A percentile compares a stretch with the other conserved stretches of the same genome.
Conservation (phyloP, 352 stramenopile species). For the Phytophthora sansomeana region DNA sequence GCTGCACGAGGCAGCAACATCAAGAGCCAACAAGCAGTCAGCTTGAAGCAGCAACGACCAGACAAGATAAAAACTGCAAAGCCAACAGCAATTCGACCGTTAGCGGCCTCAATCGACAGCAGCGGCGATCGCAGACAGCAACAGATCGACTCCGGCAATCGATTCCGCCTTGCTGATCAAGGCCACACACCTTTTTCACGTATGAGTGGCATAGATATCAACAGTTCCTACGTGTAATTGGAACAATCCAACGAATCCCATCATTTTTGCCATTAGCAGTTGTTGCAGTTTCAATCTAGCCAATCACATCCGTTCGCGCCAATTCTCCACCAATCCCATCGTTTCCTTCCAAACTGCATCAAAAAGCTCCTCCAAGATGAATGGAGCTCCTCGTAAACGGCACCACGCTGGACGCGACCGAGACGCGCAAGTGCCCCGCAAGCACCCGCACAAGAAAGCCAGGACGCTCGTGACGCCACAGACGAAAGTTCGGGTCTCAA, state of each 20-base stretch:
- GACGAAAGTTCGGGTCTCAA: constrained; percentile 9
- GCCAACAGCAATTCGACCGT: constrained; percentile 3
- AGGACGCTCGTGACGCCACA: constrained; percentile 28
- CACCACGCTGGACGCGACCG: constrained; percentile 25
- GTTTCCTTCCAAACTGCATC: background rate
- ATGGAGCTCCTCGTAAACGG: constrained; percentile 68
- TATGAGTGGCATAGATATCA: constrained; percentile 35
- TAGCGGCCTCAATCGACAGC: background rate
- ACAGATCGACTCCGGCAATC: background rate
- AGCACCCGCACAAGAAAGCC: constrained; percentile 44
- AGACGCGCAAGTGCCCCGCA: constrained; percentile 27
- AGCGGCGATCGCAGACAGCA: constrained; percentile 2
- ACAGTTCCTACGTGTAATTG: constrained; percentile 10
- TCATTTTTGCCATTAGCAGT: constrained; percentile 13
- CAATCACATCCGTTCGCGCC: constrained; percentile 29
- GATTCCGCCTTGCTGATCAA: constrained; percentile 16
- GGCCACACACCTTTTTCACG: constrained; percentile 17
- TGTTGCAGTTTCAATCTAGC: constrained; percentile 4
- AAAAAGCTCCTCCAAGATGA: constrained; percentile 24
- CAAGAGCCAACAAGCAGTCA: constrained; percentile 8
- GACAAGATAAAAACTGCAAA: constrained; percentile 11
- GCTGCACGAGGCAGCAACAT: background rate
- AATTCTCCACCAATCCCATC: constrained; percentile 23
- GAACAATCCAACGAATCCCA: constrained; percentile 12
- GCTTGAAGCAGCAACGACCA: background rate